A percentile compares a stretch with the other conserved stretches of the same genome.
These are phyloP conservation scores for Bruguiera hainesii DNA, from an alignment of 441 rosid species.

Conservation along the genomic window DNA sequence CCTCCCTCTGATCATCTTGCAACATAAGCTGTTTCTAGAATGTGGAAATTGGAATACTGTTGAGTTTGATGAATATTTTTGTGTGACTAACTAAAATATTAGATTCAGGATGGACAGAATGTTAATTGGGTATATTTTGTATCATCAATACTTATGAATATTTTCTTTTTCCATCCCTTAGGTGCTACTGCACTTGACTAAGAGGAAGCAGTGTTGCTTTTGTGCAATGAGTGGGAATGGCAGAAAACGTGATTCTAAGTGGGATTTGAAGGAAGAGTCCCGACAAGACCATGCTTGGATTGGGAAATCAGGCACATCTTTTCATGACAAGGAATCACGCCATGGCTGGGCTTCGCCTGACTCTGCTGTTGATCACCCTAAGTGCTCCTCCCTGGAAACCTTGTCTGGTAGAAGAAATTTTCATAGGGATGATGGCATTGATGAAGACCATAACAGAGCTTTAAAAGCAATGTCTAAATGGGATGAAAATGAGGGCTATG, in stretches of 20 bases:
- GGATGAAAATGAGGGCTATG: conserved; percentile 48
- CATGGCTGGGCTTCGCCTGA: conserved; percentile 44
- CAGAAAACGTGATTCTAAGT: conserved; percentile 67
- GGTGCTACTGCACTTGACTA: conserved; percentile 25
- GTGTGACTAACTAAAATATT: not conserved
- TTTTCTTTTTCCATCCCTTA: conserved; percentile 19
- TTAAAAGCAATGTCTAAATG: conserved; percentile 32
- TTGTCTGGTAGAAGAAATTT: conserved; percentile 57
- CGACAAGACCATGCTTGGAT: conserved; percentile 37
- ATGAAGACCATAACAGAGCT: conserved; percentile 37
- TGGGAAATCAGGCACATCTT: conserved; percentile 40
- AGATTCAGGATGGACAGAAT: not conserved
- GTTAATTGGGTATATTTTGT: not conserved
- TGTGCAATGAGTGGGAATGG: conserved; percentile 61
- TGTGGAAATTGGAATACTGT: not conserved
- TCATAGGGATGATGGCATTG: conserved; percentile 39
- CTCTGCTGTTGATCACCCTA: conserved; percentile 39
- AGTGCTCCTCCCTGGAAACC: conserved; percentile 49
- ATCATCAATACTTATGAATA: conserved; percentile 13
- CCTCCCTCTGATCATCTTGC: no score
- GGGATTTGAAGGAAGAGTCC: conserved; percentile 76
- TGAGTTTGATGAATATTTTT: not conserved
- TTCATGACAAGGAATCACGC: conserved; percentile 46
- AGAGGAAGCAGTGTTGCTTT: conserved; percentile 23
- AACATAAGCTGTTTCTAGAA: not conserved